Conservation (phyloP, 768 basidiomycete genomes). For the Pleurotus pulmonarius region DNA sequence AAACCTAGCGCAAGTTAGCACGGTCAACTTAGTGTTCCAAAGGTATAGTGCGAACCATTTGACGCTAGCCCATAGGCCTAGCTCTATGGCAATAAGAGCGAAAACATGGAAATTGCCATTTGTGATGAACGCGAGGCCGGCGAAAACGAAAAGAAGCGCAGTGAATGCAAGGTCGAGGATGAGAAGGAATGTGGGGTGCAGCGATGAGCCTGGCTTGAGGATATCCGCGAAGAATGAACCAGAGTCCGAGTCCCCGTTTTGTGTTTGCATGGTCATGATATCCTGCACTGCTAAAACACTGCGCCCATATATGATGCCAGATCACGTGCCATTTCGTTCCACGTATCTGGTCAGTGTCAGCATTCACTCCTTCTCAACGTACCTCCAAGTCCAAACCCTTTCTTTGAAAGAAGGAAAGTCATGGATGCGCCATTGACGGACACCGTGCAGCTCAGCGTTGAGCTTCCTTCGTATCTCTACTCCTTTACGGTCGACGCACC, state of each 20-base stretch:
- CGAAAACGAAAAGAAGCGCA: slow-evolving; percentile 54
- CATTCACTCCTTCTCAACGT: too few relatives aligned
- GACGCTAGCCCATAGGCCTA: slow-evolving; percentile 71
- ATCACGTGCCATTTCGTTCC: too few relatives aligned
- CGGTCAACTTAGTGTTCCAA: slow-evolving; percentile 9
- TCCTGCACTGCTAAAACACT: too few relatives aligned
- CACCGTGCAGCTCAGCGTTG: slow-evolving; percentile 54
- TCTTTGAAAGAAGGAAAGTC: too few relatives aligned
- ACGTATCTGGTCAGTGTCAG: too few relatives aligned
- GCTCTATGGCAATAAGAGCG: slow-evolving; percentile 58
- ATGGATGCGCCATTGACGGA: neutral
- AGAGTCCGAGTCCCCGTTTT: neutral
- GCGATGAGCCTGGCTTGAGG: slow-evolving; percentile 70
- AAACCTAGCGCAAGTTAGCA: slow-evolving; percentile 43
- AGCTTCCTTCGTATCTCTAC: slow-evolving; percentile 70
- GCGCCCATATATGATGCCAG: too few relatives aligned
- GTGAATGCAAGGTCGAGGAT: slow-evolving; percentile 60
- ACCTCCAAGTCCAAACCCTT: too few relatives aligned
- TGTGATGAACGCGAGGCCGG: slow-evolving; percentile 56
- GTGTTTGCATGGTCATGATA: too few relatives aligned
- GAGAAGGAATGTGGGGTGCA: slow-evolving; percentile 66
- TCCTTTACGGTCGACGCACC: slow-evolving; percentile 59
- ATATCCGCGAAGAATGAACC: slow-evolving; percentile 51
- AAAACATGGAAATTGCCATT: slow-evolving; percentile 66
- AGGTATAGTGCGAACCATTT: slow-evolving; percentile 58